Base-by-base conservation (phyloP, 495 filamentous ascomycete species). In the Mycothermus thermophilus region DNA sequence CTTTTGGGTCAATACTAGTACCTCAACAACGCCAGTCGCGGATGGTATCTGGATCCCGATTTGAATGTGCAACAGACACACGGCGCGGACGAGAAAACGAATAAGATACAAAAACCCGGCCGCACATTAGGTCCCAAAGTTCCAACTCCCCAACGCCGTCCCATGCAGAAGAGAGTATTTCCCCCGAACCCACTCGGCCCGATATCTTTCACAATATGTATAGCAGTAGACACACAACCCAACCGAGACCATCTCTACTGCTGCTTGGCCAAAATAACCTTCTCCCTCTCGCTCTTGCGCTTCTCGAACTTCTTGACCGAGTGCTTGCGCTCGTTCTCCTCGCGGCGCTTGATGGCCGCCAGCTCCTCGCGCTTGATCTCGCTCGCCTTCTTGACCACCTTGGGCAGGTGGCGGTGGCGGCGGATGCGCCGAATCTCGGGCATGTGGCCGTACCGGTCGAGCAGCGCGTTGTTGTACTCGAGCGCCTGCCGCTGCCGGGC, bases 331-430 rank as follows among this genome's bases (percentile, higher is more conserved):
- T 90, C 79, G 55, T 96, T 99, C 63, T 99, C 92, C 50, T 85
- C 78, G 50, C 74, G 80, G 55, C 84, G 68, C 72, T 90, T 93
- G 42, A 95, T 79, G 21, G 80, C 72, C 51, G 66, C 68, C 38
- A 95, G 59, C 62, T 96, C 92, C 48, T 92, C 85, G 38, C 63
- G 64, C 72, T 99, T 99, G 54, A 99, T 99, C 62, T 93, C 88
- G 31, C 72, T 77, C 8, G 92, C 90, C 72, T 95, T 96, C 81
- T 93, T 99, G 41, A 99, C 75, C 46, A 79, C 71, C 70, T 87
- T 85, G 15, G 92, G 92, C 44, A 95, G 57, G 60, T 95, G 88
- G 39, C 88, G 71, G 57, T 99, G 92, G 20, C 86, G 68, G 44
- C 74, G 73, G 56, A 99, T 99, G 29, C 92, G 72, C 38, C 73